Base-by-base conservation (phyloP, 768 basidiomycete species). In the Megacollybia marginata region DNA sequence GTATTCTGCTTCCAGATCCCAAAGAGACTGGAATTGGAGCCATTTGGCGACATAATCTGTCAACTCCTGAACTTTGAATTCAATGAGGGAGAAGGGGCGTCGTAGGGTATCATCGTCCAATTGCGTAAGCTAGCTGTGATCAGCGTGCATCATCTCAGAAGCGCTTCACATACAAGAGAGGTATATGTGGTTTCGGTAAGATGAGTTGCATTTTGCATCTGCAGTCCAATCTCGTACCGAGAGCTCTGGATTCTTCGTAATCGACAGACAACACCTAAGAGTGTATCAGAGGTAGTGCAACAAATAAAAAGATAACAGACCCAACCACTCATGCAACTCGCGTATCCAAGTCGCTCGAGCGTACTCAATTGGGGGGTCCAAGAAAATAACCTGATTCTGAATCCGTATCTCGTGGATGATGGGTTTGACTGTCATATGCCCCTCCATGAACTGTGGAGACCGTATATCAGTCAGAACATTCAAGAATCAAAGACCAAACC, bases 21-120 rank as follows among this genome's bases (percentile, higher is more conserved):
- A 98, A 0, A 98, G 75, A 0, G 95, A 95, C 67, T 98, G 96
- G 79, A 99, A 98, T 60, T 95, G 94, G 0, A 98, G 79, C 96
- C 96, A 99, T 70, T 96, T 96, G 52, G 77, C 89, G 46, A 97
- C 92, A 66, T 99, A 99, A 43, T 86, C 85, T 57, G 78, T 84
- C 48, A 99, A 76, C 53, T 90, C 82, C 50, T 87, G 85, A 13
- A 93, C 83, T 67, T 96, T 96, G 57, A 67, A 71, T 66, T 97
- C 93, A 59, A 99, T 85, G 20, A 96, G 73, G 0, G 78, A 66
- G 65, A 99, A 92, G 0, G 95, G 92, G 31, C 80, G 79, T 57
- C 85, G 79, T 2, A 97, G 77, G 0, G 84, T 83, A 46, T 78
- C 73, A 49, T 90, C 86, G 7, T 77, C 65, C 66, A 96, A 82